These are phyloP conservation scores for Eucalyptus globulus DNA, from an alignment of 345 rosid species.

Conservation along the genomic window DNA sequence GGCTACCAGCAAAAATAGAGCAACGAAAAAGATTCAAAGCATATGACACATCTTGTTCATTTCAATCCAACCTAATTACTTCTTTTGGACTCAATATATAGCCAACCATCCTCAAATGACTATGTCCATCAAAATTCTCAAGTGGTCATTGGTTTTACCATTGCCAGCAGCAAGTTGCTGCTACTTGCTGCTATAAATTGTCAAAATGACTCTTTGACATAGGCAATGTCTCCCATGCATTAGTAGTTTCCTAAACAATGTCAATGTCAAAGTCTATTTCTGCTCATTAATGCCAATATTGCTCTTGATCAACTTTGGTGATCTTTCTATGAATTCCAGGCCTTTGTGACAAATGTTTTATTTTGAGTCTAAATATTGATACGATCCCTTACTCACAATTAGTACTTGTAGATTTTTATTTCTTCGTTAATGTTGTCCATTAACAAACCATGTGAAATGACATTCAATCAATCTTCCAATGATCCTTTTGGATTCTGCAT, in stretches of 20 bases:
- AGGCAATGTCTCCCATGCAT: background rate
- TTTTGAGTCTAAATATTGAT: background rate
- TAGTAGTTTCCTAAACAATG: background rate
- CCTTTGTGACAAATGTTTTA: background rate
- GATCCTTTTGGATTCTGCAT: rapidly evolving
- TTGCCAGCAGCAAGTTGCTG: rapidly evolving
- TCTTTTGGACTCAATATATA: background rate
- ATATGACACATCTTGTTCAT: background rate
- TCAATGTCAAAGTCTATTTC: rapidly evolving
- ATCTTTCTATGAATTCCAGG: background rate
- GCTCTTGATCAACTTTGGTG: background rate
- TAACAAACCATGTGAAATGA: background rate
- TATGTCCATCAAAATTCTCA: background rate
- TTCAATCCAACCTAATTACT: background rate
- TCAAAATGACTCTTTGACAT: background rate
- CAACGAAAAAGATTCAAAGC: background rate
- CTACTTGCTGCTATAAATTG: rapidly evolving
- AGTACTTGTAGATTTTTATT: too few species aligned
- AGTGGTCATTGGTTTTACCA: rapidly evolving
- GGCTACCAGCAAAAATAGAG: rapidly evolving
- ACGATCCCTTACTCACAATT: rapidly evolving
- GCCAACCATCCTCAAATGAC: rapidly evolving
- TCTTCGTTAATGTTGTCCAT: background rate
- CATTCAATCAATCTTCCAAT: rapidly evolving
- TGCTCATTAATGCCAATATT: too few species aligned